Evolutionary conservation across 2,329 filamentous ascomycete genomes (phyloP).

Genomic region (Thielaviopsis punctulata): DNA sequence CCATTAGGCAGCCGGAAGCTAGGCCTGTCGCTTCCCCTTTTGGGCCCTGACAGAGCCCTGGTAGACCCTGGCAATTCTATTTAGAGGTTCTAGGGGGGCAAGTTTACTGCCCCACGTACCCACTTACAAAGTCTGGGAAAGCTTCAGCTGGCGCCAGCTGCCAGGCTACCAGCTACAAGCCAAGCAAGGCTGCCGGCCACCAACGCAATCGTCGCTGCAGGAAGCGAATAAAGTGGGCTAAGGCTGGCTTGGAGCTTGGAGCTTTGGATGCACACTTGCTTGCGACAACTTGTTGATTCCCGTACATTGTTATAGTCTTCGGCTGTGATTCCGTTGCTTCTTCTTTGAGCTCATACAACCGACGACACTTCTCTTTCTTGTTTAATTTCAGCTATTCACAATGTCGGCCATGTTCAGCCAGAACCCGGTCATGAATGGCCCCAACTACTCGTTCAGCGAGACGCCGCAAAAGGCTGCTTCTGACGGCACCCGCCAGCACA

Average conservation of each 20-base stretch:
- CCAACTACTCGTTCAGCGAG: slow-evolving; percentile 52
- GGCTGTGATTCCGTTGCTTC: background rate
- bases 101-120: background rate
- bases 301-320: background rate
- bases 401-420: slow-evolving; percentile 55
- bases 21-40: slow-evolving; percentile 6
- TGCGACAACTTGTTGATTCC: background rate
- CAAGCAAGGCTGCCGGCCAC: slow-evolving; percentile 33
- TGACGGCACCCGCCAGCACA: slow-evolving; percentile 51
- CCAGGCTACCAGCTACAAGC: background rate
- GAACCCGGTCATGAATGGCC: slow-evolving; percentile 50
- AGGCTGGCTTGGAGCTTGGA: background rate
- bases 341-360: background rate
- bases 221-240: background rate
- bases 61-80: background rate
- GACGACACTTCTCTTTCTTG: background rate
- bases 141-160: background rate
- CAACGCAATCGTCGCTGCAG: slow-evolving; percentile 10
- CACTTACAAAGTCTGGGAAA: background rate
- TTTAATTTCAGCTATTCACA: slow-evolving; percentile 14
- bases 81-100: background rate
- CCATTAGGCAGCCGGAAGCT: background rate
- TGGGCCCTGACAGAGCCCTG: slow-evolving; percentile 2
- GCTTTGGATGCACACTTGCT: background rate
- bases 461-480: slow-evolving; percentile 31